Conservation (phyloP, 2,329 filamentous ascomycete species). For the Pseudogymnoascus sp. region DNA sequence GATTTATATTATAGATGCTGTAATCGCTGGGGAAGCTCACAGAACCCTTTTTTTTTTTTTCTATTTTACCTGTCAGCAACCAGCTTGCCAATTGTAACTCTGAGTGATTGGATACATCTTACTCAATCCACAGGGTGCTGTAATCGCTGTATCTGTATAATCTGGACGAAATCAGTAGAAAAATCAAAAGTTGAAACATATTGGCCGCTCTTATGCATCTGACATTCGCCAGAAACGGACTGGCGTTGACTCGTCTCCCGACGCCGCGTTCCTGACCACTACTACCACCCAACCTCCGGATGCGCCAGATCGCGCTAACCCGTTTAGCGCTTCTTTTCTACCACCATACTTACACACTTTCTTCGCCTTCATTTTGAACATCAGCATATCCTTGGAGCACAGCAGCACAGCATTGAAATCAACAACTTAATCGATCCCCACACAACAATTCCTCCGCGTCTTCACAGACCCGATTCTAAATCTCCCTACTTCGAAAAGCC, state of each 20-base stretch:
- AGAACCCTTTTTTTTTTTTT: too few species aligned
- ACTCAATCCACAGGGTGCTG: too few species aligned
- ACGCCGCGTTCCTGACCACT: slow-evolving; percentile 7
- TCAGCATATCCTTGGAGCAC: slow-evolving; percentile 8
- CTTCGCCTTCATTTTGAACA: slow-evolving; percentile 11
- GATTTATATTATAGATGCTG: too few species aligned
- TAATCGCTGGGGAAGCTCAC: too few species aligned
- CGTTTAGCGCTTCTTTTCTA: slow-evolving; percentile 8
- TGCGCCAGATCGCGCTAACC: slow-evolving; percentile 10
- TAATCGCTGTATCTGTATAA: background rate
- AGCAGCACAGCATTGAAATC: slow-evolving; percentile 10
- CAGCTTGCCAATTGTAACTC: too few species aligned
- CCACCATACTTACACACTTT: slow-evolving; percentile 11
- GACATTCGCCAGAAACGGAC: slow-evolving; percentile 10
- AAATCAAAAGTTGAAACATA: background rate
- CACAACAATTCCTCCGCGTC: slow-evolving; percentile 4
- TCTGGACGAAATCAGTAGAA: background rate
- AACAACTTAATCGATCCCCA: slow-evolving; percentile 8
- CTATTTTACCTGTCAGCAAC: too few species aligned
- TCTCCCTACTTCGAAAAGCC: background rate
- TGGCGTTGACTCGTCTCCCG: slow-evolving; percentile 6
- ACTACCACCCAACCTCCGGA: background rate
- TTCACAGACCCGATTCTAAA: background rate
- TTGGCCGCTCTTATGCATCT: slow-evolving; percentile 2
- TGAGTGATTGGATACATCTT: too few species aligned